phyloP scores from a whole-genome alignment of 2,329 filamentous ascomycete species.

The Dothidotthia symphoricarpi region DNA sequence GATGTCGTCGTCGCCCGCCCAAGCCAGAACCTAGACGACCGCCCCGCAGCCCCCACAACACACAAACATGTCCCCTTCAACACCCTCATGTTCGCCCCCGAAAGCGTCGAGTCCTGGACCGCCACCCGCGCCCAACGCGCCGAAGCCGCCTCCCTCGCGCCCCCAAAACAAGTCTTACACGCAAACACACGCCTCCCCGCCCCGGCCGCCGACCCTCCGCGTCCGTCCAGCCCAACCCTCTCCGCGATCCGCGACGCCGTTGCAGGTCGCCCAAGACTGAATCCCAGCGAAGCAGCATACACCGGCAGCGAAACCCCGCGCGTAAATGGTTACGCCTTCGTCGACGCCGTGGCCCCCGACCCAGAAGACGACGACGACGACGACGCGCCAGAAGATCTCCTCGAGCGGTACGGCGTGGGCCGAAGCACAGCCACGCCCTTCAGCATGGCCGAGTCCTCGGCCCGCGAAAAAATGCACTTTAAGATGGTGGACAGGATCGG shows the following conservation, averaged over 20 bases:
- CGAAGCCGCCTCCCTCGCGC: slow-evolving; percentile 69
- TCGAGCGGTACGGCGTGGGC: slow-evolving; percentile 47
- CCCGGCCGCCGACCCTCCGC: slow-evolving; percentile 34
- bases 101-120: slow-evolving; percentile 57
- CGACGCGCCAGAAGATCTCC: slow-evolving; percentile 40
- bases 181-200: slow-evolving; percentile 76
- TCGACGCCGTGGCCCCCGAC: slow-evolving; percentile 87
- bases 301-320: slow-evolving; percentile 76
- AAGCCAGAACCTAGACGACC: slow-evolving; percentile 61
- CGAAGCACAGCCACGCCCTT: slow-evolving; percentile 54
- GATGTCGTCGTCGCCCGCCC: slow-evolving; percentile 51
- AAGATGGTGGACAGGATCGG: slow-evolving; percentile 57
- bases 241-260: slow-evolving; percentile 83
- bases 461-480: slow-evolving; percentile 74
- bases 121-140: slow-evolving; percentile 65
- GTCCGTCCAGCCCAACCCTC: slow-evolving; percentile 76
- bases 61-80: slow-evolving; percentile 77
- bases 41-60: slow-evolving; percentile 70
- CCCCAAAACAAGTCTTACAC: slow-evolving; percentile 74
- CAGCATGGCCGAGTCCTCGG: slow-evolving; percentile 69
- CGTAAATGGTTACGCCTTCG: slow-evolving; percentile 91
- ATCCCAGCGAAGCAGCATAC: slow-evolving; percentile 61
- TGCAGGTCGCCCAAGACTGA: slow-evolving; percentile 64
- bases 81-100: slow-evolving; percentile 79
- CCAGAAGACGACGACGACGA: slow-evolving; percentile 44